A percentile compares a stretch with the other conserved stretches of the same genome.
Conservation (phyloP, 768 basidiomycete genomes). For the Calocybe indica region DNA sequence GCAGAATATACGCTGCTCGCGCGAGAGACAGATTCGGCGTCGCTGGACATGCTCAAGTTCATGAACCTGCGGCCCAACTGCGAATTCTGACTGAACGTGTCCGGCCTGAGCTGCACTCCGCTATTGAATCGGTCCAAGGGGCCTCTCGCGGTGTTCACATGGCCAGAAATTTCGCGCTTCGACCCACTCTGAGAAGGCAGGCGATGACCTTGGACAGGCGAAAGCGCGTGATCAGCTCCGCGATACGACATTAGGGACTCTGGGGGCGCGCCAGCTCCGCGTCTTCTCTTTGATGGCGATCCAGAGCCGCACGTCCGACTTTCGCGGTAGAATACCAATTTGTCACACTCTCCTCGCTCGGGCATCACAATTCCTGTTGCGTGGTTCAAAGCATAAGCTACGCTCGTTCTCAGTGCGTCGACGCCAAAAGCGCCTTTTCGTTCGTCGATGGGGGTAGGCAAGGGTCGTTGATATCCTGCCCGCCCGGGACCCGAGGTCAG, state of each 20-base stretch:
- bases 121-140: neutral
- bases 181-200: neutral
- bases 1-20: slow-evolving; percentile 20
- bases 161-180: too few relatives aligned
- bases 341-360: too few relatives aligned
- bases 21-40: slow-evolving; percentile 10
- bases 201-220: neutral
- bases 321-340: too few relatives aligned
- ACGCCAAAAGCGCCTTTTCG: neutral
- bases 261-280: neutral
- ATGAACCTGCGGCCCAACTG: slow-evolving; percentile 1
- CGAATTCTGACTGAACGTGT: slow-evolving; percentile 2
- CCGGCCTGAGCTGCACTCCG: slow-evolving; percentile 8
- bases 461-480: neutral
- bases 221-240: neutral
- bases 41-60: slow-evolving; percentile 3
- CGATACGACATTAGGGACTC: neutral
- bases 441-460: neutral
- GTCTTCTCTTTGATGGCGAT: neutral
- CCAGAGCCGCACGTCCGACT: too few relatives aligned
- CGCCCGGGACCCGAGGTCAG: slow-evolving; percentile 2
- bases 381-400: neutral
- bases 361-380: too few relatives aligned
- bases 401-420: neutral
- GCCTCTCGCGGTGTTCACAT: neutral